Conservation (phyloP, 164 flowering plant genomes). For the Vitis rupestris region DNA sequence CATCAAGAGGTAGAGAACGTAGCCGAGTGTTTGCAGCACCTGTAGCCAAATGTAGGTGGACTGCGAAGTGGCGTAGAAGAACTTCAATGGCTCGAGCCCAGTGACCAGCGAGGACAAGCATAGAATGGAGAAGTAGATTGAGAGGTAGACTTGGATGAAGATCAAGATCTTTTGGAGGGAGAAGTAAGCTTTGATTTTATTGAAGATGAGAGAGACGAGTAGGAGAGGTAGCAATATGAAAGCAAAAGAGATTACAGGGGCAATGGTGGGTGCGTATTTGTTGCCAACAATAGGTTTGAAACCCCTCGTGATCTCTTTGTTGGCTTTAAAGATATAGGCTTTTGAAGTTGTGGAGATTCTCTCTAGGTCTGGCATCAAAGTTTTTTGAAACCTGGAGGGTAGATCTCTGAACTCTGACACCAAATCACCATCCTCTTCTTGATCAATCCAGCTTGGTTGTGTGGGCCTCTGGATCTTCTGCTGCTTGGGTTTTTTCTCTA, state of each 20-base stretch:
- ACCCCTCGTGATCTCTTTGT: conserved; percentile 58
- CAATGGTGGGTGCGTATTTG: conserved; percentile 68
- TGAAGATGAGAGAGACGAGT: conserved; percentile 65
- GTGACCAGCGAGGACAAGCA: conserved; percentile 58
- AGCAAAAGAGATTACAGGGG: conserved; percentile 51
- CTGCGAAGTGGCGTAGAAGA: conserved; percentile 71
- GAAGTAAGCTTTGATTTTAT: conserved; percentile 65
- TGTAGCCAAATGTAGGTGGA: conserved; percentile 74
- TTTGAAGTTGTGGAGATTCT: conserved; percentile 68
- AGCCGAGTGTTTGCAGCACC: conserved; percentile 74
- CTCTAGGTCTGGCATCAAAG: conserved; percentile 72
- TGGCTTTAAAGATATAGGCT: conserved; percentile 58
- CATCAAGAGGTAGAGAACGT: conserved; percentile 68
- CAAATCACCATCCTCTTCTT: conserved; percentile 52
- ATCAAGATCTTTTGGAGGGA: conserved; percentile 78
- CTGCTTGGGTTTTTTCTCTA: conserved; percentile 16
- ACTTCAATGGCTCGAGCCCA: conserved; percentile 76
- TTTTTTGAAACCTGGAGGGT: conserved; percentile 67
- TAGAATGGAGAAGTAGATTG: conserved; percentile 88
- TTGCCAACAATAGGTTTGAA: conserved; percentile 79
- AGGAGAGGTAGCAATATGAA: conserved; percentile 76
- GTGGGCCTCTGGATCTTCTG: conserved; percentile 16
- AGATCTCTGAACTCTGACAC: conserved; percentile 63
- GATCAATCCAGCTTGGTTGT: conserved; percentile 39
- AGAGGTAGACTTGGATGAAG: conserved; percentile 75